Percentiles rank a stretch among this genome's conserved stretches.
phyloP scores from a whole-genome alignment of 495 filamentous ascomycete species.

The Pseudevernia furfuracea region DNA sequence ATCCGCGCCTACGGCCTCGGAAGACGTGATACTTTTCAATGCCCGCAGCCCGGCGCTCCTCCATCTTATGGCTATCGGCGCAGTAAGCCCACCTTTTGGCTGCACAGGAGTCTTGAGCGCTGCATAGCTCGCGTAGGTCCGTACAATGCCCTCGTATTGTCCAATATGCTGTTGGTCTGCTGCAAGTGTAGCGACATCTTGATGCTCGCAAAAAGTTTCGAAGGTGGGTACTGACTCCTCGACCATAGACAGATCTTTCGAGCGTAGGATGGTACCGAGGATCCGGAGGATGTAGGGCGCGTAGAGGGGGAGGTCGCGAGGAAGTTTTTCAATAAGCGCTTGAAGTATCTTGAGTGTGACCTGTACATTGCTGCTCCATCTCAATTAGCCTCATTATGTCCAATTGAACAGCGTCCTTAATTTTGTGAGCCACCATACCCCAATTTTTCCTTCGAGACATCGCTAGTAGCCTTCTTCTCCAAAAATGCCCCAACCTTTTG shows the following conservation, averaged over 20 bases:
- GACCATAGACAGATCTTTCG: conserved; percentile 77
- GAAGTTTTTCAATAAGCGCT: conserved; percentile 83
- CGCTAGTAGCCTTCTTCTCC: conserved; percentile 79
- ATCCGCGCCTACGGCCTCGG: conserved; percentile 66
- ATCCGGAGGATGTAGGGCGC: conserved; percentile 72
- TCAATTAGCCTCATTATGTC: conserved; percentile 7
- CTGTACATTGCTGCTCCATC: conserved; percentile 65
- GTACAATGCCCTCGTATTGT: conserved; percentile 75
- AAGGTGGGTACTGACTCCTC: conserved; percentile 81
- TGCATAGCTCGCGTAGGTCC: conserved; percentile 70
- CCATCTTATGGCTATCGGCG: conserved; percentile 74
- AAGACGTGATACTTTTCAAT: conserved; percentile 67
- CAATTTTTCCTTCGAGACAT: conserved; percentile 73
- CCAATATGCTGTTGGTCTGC: conserved; percentile 73
- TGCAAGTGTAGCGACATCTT: conserved; percentile 67
- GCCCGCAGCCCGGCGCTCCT: conserved; percentile 71
- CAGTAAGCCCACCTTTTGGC: conserved; percentile 44
- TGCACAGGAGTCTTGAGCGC: conserved; percentile 34
- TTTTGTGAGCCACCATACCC: conserved; percentile 49
- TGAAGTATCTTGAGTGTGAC: conserved; percentile 83
- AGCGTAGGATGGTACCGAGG: conserved; percentile 66
- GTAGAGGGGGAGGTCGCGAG: conserved; percentile 81
- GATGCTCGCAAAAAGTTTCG: conserved; percentile 70
- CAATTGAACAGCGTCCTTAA: not conserved
- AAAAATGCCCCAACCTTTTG: conserved; percentile 88